Evolutionary conservation across 2,329 filamentous ascomycete species (phyloP).

Genomic region (Trichoderma pleuroti): DNA sequence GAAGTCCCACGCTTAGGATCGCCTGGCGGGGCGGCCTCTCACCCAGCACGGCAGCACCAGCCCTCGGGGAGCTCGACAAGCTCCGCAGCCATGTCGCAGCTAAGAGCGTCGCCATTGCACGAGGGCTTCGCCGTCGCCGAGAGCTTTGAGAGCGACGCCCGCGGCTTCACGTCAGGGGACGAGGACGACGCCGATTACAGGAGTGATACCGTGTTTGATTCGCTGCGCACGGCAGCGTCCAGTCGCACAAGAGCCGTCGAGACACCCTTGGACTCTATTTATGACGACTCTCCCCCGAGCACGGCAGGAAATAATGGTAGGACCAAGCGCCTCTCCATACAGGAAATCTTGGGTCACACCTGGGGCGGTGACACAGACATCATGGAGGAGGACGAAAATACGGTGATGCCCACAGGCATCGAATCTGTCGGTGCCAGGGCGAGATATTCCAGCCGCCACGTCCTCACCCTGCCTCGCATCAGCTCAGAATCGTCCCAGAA

Average conservation of each 20-base stretch:
- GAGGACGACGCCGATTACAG: constrained; percentile 76
- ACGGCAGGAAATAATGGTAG: constrained; percentile 52
- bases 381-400: constrained; percentile 59
- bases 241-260: constrained; percentile 63
- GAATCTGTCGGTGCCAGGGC: constrained; percentile 32
- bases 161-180: constrained; percentile 63
- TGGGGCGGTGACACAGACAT: constrained; percentile 57
- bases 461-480: constrained; percentile 27
- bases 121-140: constrained; percentile 56
- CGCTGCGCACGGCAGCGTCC: constrained; percentile 67
- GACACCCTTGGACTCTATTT: constrained; percentile 73
- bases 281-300: constrained; percentile 71
- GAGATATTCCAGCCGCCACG: constrained; percentile 16
- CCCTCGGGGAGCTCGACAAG: constrained; percentile 42
- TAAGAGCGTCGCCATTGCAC: constrained; percentile 28
- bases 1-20: constrained; percentile 49
- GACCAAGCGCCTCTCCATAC: constrained; percentile 55
- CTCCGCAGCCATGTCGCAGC: constrained; percentile 40
- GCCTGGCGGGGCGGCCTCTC: constrained; percentile 37
- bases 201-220: constrained; percentile 75
- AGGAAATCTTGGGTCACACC: constrained; percentile 54
- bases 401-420: constrained; percentile 47
- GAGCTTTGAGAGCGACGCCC: constrained; percentile 66
- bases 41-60: constrained; percentile 39
- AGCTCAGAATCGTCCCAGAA: constrained; percentile 31